These are phyloP conservation scores for Psilocybe sp. DNA, from an alignment of 768 basidiomycete genomes.

Conservation along the genomic window DNA sequence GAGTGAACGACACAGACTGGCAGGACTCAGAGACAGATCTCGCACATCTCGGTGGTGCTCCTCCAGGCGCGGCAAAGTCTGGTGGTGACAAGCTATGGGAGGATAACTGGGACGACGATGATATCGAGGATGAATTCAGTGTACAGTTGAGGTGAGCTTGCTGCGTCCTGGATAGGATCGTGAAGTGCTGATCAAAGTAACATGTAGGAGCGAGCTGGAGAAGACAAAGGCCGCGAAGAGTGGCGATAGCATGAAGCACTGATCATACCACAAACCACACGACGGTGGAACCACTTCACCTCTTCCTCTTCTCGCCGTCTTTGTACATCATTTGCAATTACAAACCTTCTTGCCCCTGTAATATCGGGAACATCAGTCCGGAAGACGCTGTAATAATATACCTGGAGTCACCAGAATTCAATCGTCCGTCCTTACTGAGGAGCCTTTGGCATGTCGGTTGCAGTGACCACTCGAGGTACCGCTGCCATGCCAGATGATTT, in stretches of 20 bases:
- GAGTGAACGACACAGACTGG: constrained; percentile 57
- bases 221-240: constrained; percentile 46
- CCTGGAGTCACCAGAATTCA: too few species aligned
- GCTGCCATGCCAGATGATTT: too few species aligned
- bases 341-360: too few species aligned
- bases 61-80: constrained; percentile 73
- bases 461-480: too few species aligned
- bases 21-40: constrained; percentile 83
- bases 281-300: too few species aligned
- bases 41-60: constrained; percentile 70
- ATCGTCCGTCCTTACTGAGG: too few species aligned
- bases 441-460: too few species aligned
- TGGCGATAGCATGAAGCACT: constrained; percentile 56
- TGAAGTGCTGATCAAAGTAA: not conserved
- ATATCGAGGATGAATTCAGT: constrained; percentile 96
- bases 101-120: constrained; percentile 99
- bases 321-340: too few species aligned
- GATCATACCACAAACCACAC: constrained; percentile 4
- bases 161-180: not conserved
- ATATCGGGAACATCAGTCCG: too few species aligned
- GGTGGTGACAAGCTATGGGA: constrained; percentile 96
- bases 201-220: constrained; percentile 56
- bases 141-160: constrained; percentile 82
- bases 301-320: too few species aligned
- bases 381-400: too few species aligned